Evolutionary conservation across 345 rosid species (phyloP), one percentile per base, ranked within the genome.

Genomic region (Cardamine resedifolia): DNA sequence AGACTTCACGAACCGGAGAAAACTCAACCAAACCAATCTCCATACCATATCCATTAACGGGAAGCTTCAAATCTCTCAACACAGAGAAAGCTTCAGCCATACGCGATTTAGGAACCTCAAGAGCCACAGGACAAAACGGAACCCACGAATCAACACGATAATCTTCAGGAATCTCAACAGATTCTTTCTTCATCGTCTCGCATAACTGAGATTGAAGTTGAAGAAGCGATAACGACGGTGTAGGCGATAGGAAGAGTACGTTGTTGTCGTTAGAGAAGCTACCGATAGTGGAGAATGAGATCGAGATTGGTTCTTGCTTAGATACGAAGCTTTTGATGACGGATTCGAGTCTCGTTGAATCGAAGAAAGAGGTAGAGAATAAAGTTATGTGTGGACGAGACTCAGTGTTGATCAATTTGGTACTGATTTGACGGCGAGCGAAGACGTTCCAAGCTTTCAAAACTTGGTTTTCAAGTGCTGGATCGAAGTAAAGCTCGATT

Each of bases 341-440:
- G 21, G 92, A 79, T 70, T 96, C 97, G 66, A 96, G 86, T 75
- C 82, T 87, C n/a, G 84, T 14, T 4, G 92, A 85, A 26, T 90
- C 98, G 43, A 84, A 27, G 66, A 61, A 51, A 4, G 88, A 68
- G 68, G 80, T 73, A 0, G 98, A 86, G 76, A 90, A 84, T 11
- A 96, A 89, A 44, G 98, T 92, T 79, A 96, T 84, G 79, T 88
- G 96, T 2, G 99, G 99, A 10, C 99, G 91, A 19, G 99, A 92
- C 81, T 90, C 96, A 77, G 90, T 92, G 81, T 81, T 96, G 72
- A 96, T 92, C 72, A 96, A 82, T 33, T 92, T 93, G 44, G 92
- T 85, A 65, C 98, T 92, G 84, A 92, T 90, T 79, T 96, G 98
- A 39, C 98, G 99, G 60, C 97, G 97, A 51, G 99, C 99, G 53